A percentile compares a stretch with the other conserved stretches of the same genome.
Conservation (phyloP, 495 filamentous ascomycete genomes). For the Bacidia rubella region DNA sequence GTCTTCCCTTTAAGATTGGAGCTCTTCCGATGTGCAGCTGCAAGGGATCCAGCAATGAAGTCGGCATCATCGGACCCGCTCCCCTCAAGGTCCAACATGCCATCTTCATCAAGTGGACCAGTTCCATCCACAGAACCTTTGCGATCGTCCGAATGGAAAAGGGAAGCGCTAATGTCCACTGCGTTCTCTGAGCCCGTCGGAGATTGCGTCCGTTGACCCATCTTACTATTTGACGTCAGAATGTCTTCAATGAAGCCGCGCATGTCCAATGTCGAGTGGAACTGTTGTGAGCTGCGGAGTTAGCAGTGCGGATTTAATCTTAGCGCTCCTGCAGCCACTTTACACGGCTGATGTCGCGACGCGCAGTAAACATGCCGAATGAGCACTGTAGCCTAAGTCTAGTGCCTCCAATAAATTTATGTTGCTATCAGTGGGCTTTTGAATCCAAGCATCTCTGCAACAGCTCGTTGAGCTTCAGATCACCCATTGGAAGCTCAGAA, state of each 20-base stretch:
- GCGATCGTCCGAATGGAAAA: slow-evolving; percentile 52
- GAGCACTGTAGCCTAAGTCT: background rate
- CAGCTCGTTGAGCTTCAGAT: too few relatives aligned
- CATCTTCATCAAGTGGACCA: slow-evolving; percentile 22
- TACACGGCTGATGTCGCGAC: background rate
- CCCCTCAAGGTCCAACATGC: slow-evolving; percentile 32
- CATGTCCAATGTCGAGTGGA: too few relatives aligned
- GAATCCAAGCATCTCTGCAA: too few relatives aligned
- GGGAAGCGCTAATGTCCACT: slow-evolving; percentile 69
- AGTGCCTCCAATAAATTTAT: too few relatives aligned
- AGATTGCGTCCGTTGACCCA: slow-evolving; percentile 55
- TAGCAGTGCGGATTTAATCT: too few relatives aligned
- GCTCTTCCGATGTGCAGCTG: slow-evolving; percentile 71
- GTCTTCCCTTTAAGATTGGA: slow-evolving; percentile 70
- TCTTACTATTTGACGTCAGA: too few relatives aligned
- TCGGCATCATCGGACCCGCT: slow-evolving; percentile 63
- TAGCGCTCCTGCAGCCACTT: too few relatives aligned
- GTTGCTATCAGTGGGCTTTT: too few relatives aligned
- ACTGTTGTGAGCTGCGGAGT: too few relatives aligned
- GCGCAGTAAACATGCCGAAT: background rate
- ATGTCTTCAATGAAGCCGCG: too few relatives aligned
- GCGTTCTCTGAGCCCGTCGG: slow-evolving; percentile 80
- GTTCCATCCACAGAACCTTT: slow-evolving; percentile 30
- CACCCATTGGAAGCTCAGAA: too few relatives aligned
- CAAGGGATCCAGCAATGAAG: slow-evolving; percentile 77